Evolutionary conservation across 192 early-diverging fungal genomes (phyloP).

Genomic region (Jimgerdemannia flammicorona): DNA sequence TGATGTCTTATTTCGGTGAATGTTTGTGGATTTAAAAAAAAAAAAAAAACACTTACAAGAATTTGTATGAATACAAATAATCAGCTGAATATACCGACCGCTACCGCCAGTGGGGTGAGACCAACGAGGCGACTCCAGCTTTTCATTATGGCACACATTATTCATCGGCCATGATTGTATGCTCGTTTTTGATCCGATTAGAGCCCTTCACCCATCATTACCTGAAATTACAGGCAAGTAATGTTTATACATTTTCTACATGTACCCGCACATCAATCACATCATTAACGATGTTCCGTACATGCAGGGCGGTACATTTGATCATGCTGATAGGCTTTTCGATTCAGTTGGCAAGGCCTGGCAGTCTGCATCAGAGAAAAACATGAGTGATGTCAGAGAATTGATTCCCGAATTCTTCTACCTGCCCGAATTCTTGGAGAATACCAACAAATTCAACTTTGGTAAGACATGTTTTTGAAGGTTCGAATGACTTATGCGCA

Average conservation of each 20-base stretch:
- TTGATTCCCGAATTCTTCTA: constrained; percentile 97
- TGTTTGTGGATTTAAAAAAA: too few relatives aligned
- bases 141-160: constrained; percentile 99
- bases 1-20: too few relatives aligned
- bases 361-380: constrained; percentile 66
- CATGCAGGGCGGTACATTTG: constrained; percentile 67
- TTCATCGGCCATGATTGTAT: constrained; percentile 87
- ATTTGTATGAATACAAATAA: too few relatives aligned
- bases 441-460: constrained; percentile 67
- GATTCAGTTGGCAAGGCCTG: constrained; percentile 74
- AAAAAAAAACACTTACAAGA: too few relatives aligned
- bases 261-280: too few relatives aligned
- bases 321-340: constrained; percentile 80
- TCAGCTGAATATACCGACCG: constrained; percentile 60
- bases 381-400: constrained; percentile 85
- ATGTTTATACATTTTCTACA: constrained; percentile 17
- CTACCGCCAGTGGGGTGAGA: constrained; percentile 54
- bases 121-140: constrained; percentile 50
- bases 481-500: constrained; percentile 29
- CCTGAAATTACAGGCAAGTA: constrained; percentile 57
- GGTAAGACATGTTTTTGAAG: constrained; percentile 19
- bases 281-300: too few relatives aligned
- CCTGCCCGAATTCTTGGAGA: constrained; percentile 86
- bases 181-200: constrained; percentile 82
- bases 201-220: constrained; percentile 90